Evolutionary conservation across 129 eudicot genomes (phyloP), one percentile per base, ranked within the genome.

Genomic region (Arctium lappa): DNA sequence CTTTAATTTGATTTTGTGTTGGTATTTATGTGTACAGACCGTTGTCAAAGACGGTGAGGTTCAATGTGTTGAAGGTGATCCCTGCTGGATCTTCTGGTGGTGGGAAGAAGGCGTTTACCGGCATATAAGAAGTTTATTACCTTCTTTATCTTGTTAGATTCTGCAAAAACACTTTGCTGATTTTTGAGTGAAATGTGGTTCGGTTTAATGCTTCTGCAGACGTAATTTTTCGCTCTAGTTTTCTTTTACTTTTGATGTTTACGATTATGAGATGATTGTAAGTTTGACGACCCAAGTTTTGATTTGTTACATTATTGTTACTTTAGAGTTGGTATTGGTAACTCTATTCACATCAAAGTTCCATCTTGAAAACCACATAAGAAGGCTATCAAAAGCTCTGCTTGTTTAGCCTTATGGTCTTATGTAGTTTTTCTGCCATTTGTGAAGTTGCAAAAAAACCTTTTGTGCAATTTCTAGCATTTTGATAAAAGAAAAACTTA

Each of bases 61-160:
- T 89, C 81, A 89, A 89, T 13, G 92, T 89, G 62, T 60, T 89
- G 89, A 87, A 89, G 88, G 92, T 89, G 56, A 85, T 87, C 69
- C 90, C 92, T 32, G 90, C 92, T 78, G 92, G 92, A 34, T 84
- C 92, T 60, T 82, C 92, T 1, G 84, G 88, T 6, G 89, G 84
- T 80, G 92, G 92, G 8, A 89, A 89, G 87, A 89, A 89, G 90
- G 92, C 92, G 0, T 89, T 89, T 66, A 85, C 89, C 32, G 90
- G 82, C 78, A 68, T 87, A 37, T 89, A 79, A 84, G 83, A 85
- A 79, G 79, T 39, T 77, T 62, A 1, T 77, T 62, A 1, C 22
- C 38, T 42, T 66, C 34, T 76, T n/a, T 27, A 36, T n/a, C 18
- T 56, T 48, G 27, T 22, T 22, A 66, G 78, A 36, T 40, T 44